These are phyloP conservation scores for Cyphellophora attinorum DNA, from an alignment of 2,329 filamentous ascomycete species.

Conservation along the genomic window DNA sequence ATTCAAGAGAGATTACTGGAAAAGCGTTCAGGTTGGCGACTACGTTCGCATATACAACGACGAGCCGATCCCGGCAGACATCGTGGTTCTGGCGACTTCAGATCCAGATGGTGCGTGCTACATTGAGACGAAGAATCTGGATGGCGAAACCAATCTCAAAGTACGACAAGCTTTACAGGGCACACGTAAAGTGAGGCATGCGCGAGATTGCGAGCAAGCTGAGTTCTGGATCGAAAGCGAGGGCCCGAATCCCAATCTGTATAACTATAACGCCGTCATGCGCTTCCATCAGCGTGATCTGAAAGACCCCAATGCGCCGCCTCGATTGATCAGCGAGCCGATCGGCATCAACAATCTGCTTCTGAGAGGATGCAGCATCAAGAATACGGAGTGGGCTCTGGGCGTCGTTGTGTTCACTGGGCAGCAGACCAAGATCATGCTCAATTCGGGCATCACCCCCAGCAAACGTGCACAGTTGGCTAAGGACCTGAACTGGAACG, in stretches of 20 bases:
- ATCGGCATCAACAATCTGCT: slow-evolving; percentile 93
- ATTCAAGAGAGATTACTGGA: slow-evolving; percentile 93
- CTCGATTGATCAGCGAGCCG: slow-evolving; percentile 77
- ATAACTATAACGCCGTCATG: slow-evolving; percentile 85
- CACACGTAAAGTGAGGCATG: slow-evolving; percentile 72
- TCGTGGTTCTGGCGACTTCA: slow-evolving; percentile 86
- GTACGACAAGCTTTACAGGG: slow-evolving; percentile 85
- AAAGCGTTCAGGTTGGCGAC: slow-evolving; percentile 88
- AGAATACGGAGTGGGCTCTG: slow-evolving; percentile 93
- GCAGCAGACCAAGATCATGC: slow-evolving; percentile 97
- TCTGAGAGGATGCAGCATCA: slow-evolving; percentile 81
- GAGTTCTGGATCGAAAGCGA: slow-evolving; percentile 88
- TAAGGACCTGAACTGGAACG: slow-evolving; percentile 91
- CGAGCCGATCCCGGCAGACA: slow-evolving; percentile 87
- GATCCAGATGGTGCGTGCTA: slow-evolving; percentile 93
- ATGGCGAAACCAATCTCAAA: slow-evolving; percentile 96
- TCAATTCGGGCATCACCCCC: slow-evolving; percentile 91
- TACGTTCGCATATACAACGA: slow-evolving; percentile 95
- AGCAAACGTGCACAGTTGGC: slow-evolving; percentile 88
- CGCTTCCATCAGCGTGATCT: slow-evolving; percentile 71
- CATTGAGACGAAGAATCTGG: slow-evolving; percentile 95
- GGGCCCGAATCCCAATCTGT: slow-evolving; percentile 82
- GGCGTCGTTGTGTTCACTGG: slow-evolving; percentile 92
- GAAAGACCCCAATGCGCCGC: slow-evolving; percentile 51
- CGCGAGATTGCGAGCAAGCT: slow-evolving; percentile 80